Evolutionary conservation across 148 eudicot genomes (phyloP), one percentile per base, ranked within the genome.

Genomic region (Rhododendron griersonianum): DNA sequence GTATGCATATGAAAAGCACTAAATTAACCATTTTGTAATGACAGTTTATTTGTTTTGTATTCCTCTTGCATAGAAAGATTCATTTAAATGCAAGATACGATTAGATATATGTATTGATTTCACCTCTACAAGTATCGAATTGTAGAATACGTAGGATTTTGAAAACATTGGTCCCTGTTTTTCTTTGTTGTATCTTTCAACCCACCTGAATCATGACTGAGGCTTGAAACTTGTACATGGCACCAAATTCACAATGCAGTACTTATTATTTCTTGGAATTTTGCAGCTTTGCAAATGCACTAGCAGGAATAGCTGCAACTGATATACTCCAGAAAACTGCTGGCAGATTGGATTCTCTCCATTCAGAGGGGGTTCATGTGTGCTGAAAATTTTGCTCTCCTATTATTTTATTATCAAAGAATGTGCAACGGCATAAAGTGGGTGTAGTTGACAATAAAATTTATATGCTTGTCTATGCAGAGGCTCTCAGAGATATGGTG

Each of bases 281-380:
- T 89, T 91, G 90, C 94, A 98, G 99, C 84, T 98, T 98, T 86
- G 91, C 99, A 23, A 95, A 86, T 88, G 93, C 96, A 79, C 87
- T 98, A 76, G 90, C 93, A 51, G 99, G 99, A 81, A 87, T 91
- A 71, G 88, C 93, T 88, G 92, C 95, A 65, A 93, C 87, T 91
- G 99, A 98, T 82, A 90, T 98, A 71, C 83, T 93, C 83, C 99
- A 95, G 77, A 93, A 95, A 91, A 98, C 98, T 75, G 79, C 94
- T 84, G 93, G 98, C 57, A 93, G 99, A 91, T 89, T 98, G 84
- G 99, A 95, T 90, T 87, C 99, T 87, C 91, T 98, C 84, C 99
- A 98, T 85, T 98, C 99, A 78, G 99, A 98, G 91, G 99, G 98
- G 76, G 93, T 98, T 91, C 99, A 98, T 90, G 99, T 95, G 90